Evolutionary conservation across 78 protist species (phyloP).

Genomic region (Cavenderia fasciculata): DNA sequence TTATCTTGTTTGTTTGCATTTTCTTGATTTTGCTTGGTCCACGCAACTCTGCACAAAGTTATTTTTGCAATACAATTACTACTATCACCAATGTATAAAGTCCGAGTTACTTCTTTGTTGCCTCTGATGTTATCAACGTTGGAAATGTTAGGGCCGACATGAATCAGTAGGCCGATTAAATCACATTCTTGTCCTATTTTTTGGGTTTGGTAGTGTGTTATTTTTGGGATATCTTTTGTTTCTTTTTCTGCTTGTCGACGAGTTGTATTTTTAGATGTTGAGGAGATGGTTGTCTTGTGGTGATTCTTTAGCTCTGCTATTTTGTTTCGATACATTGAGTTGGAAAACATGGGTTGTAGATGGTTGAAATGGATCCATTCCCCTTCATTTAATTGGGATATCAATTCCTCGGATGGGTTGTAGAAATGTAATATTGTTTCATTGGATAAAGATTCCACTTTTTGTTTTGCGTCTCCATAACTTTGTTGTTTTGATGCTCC

Average conservation of each 20-base stretch:
- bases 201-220: background rate
- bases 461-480: background rate
- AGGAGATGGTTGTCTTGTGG: background rate
- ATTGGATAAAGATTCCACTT: background rate
- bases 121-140: background rate
- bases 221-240: background rate
- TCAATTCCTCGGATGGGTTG: background rate
- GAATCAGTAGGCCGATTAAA: background rate
- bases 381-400: background rate
- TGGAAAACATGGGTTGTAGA: background rate
- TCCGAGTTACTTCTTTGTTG: background rate
- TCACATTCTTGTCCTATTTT: background rate
- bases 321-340: background rate
- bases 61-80: slow-evolving; percentile 35
- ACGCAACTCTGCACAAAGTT: background rate
- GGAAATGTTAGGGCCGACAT: background rate
- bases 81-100: background rate
- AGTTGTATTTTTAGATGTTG: no score
- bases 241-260: no score
- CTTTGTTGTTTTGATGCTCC: background rate
- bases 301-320: background rate
- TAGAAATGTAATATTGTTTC: background rate
- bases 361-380: background rate
- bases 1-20: background rate
- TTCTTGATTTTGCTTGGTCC: no score